Base-by-base conservation (phyloP, 305 asterid species). In the Euphrasia arctica region DNA sequence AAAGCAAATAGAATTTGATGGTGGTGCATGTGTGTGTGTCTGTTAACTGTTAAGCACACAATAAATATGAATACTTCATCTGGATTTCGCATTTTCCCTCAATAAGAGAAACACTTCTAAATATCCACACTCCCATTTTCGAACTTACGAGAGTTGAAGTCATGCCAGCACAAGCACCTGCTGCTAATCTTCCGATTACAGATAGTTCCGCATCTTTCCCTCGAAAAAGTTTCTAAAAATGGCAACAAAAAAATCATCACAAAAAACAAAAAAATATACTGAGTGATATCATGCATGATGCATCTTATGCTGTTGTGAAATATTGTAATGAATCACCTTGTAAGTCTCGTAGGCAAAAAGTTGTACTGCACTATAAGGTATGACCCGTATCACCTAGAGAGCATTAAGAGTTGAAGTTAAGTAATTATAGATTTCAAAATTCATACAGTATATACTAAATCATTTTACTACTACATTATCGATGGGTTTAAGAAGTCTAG, bases 121-220 rank as follows among this genome's bases (percentile, higher is more conserved):
- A 58, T 0, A 28, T 45, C 51, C 15, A 45, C 51, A 45, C 15
- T 11, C 5, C 5, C 15, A 15, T 41, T 34, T 49, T 58, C 14
- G 27, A 72, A 85, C 97, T 90, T 84, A 90, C 97, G 25, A 90
- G 84, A 71, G 97, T 90, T 49, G 91, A 88, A 64, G 96, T 90
- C 97, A 90, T 88, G 86, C 97, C 97, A 76, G 97, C 96, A 84
- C 96, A 90, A 78, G 97, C 97, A 73, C 97, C 96, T 70, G 96
- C 96, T 50, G 95, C 91, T 70, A 88, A 72, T 78, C 97, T 85
- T 82, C 95, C 93, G 69, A 88, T 62, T 58, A 85, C 89, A 29
- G 89, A 79, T 39, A 90, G 92, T 71, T 82, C 76, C 47, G 85
- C 97, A 76, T 85, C 83, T 70, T 82, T 82, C 71, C 84, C 85